Evolutionary conservation across 768 basidiomycete species (phyloP).

Genomic region (Favolaschia claudopus): DNA sequence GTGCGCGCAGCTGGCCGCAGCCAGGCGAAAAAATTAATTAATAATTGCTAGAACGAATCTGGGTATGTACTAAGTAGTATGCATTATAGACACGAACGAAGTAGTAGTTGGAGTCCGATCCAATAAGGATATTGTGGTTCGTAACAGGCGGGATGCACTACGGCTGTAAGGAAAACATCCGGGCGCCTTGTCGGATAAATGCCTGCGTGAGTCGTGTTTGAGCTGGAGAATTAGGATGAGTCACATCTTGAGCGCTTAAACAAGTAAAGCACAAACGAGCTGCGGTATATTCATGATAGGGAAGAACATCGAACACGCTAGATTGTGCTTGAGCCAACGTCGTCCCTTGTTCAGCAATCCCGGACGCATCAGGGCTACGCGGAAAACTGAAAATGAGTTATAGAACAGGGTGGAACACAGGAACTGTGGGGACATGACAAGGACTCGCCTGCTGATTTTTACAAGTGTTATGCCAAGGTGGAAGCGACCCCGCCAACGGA

Average conservation of each 20-base stretch:
- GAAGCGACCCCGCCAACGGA: constrained; percentile 80
- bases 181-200: constrained; percentile 62
- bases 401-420: constrained; percentile 7
- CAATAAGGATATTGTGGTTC: constrained; percentile 4
- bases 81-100: constrained; percentile 26
- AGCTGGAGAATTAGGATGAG: constrained; percentile 39
- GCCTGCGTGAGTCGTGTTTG: constrained; percentile 58
- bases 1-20: constrained; percentile 22
- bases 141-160: not conserved
- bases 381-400: constrained; percentile 31
- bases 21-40: constrained; percentile 17
- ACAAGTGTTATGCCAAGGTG: constrained; percentile 77
- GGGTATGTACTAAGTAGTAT: constrained; percentile 15
- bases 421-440: constrained; percentile 26
- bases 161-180: constrained; percentile 49
- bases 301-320: constrained; percentile 78
- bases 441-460: constrained; percentile 75
- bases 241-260: constrained; percentile 14
- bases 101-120: constrained; percentile 13
- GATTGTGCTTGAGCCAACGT: constrained; percentile 79
- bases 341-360: constrained; percentile 65
- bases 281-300: constrained; percentile 77
- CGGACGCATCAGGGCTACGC: constrained; percentile 56
- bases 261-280: constrained; percentile 65
- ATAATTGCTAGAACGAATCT: constrained; percentile 22